Base-by-base conservation (phyloP, 2,329 filamentous ascomycete species). In the Fusarium tjaetaba region DNA sequence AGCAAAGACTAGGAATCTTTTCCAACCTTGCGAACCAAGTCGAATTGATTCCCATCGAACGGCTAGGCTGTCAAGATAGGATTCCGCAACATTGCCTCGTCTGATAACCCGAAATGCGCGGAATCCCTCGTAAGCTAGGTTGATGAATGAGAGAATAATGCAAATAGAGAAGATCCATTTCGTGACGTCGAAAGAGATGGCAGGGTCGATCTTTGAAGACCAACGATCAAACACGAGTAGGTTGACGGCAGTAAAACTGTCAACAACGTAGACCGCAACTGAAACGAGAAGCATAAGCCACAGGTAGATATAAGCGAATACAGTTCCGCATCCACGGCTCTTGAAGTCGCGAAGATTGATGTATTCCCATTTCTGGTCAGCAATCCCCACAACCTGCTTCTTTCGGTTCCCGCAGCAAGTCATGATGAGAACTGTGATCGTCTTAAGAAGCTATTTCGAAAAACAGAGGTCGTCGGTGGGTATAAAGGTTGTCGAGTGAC, bases 141-240 rank as follows among this genome's bases (percentile, higher is more conserved):
- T 93, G 73, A 94, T 85, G 81, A 96, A 95, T 15, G 95, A 98
- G 41, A 96, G 87, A 72, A 98, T 92, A 80, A 99, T 98, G 81
- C 95, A 97, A 63, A 90, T 89, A 34, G 94, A 93, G 81, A 98
- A 99, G 81, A 99, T 95, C 95, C 95, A 98, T 84, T 96, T 97
- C 18, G 94, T 93, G 61, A 96, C 89, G 55, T 90, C 85, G 79
- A 97, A 90, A 7, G 91, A 89, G 73, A 98, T 92, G 45, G 89
- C 88, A 4, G 95, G 95, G 76, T 94, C 85, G 76, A 98, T 93
- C 75, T 94, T 88, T 60, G 93, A 94, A 3, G 94, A 94, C 95
- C 95, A 98, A 68, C 90, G 90, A 84, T 97, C 90, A 84, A 97
- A 98, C 63, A 89, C 93, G 57, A 99, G 88, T 45, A 99, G 87